These are phyloP conservation scores for Polytolypa hystricis DNA, from an alignment of 2,329 filamentous ascomycete genomes.

Conservation along the genomic window DNA sequence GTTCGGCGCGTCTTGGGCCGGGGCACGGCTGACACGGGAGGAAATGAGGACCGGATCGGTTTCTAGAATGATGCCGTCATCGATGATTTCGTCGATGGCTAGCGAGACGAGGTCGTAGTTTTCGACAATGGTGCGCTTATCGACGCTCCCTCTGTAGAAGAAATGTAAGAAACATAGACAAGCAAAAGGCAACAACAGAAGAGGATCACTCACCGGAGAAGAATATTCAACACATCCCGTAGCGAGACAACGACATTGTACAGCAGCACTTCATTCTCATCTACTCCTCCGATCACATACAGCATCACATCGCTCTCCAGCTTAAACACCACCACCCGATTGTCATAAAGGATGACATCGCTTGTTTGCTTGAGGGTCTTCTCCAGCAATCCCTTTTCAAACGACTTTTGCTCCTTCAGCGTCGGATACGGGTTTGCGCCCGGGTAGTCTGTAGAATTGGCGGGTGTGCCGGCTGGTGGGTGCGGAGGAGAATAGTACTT, in stretches of 20 bases:
- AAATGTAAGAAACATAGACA: conserved; percentile 4
- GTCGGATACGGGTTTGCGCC: conserved; percentile 72
- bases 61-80: conserved; percentile 93
- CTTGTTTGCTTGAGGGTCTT: conserved; percentile 94
- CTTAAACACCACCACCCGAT: conserved; percentile 94
- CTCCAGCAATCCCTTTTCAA: conserved; percentile 89
- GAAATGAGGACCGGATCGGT: conserved; percentile 92
- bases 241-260: conserved; percentile 92
- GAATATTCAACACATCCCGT: conserved; percentile 75
- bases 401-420: conserved; percentile 86
- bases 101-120: conserved; percentile 96
- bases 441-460: conserved; percentile 47
- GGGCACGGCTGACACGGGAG: conserved; percentile 82
- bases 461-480: conserved; percentile 47
- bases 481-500: conserved; percentile 81
- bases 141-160: conserved; percentile 66
- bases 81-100: conserved; percentile 87
- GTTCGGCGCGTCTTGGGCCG: conserved; percentile 74
- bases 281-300: conserved; percentile 79
- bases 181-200: neutral
- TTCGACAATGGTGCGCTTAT: conserved; percentile 95
- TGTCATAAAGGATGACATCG: conserved; percentile 96
- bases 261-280: conserved; percentile 94
- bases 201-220: conserved; percentile 65
- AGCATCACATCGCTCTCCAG: conserved; percentile 94